Percentiles rank a stretch among this genome's conserved stretches.
These are phyloP conservation scores for Diplodia sapinea DNA, from an alignment of 2,329 filamentous ascomycete genomes.

Conservation along the genomic window DNA sequence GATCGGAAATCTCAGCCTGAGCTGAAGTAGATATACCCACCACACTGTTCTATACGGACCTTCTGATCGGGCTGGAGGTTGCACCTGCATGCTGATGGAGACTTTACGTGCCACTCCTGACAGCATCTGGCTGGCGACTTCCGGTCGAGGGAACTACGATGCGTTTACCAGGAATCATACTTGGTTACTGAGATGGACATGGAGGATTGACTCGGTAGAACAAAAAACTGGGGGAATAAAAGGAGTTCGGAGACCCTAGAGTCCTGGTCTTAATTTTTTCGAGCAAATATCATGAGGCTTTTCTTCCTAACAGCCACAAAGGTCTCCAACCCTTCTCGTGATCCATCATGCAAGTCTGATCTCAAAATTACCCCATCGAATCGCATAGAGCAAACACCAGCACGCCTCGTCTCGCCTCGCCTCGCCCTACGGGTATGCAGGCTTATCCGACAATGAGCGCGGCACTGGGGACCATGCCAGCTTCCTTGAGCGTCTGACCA, in stretches of 20 bases:
- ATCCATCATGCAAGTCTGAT: neutral
- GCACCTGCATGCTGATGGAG: neutral
- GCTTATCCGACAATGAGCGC: constrained; percentile 72
- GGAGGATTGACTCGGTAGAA: neutral
- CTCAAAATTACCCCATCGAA: neutral
- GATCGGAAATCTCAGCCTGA: neutral
- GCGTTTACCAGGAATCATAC: neutral
- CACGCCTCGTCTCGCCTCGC: neutral
- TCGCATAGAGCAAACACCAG: neutral
- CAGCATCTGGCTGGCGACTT: neutral
- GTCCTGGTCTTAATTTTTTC: constrained; percentile 12
- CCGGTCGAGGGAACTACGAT: neutral
- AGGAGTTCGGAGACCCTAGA: constrained; percentile 13
- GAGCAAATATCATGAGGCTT: constrained; percentile 18
- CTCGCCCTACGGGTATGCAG: neutral
- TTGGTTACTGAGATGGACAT: neutral
- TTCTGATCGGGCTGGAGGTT: neutral
- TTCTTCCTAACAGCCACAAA: neutral
- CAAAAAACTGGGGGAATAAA: constrained; percentile 15
- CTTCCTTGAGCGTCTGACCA: constrained; percentile 89
- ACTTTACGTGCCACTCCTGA: neutral
- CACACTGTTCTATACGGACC: neutral
- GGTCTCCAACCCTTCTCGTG: neutral
- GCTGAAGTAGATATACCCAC: neutral
- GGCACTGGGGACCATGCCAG: constrained; percentile 88